Base-by-base conservation (phyloP, 2,329 filamentous ascomycete genomes). In the Ilyonectria destructans region DNA sequence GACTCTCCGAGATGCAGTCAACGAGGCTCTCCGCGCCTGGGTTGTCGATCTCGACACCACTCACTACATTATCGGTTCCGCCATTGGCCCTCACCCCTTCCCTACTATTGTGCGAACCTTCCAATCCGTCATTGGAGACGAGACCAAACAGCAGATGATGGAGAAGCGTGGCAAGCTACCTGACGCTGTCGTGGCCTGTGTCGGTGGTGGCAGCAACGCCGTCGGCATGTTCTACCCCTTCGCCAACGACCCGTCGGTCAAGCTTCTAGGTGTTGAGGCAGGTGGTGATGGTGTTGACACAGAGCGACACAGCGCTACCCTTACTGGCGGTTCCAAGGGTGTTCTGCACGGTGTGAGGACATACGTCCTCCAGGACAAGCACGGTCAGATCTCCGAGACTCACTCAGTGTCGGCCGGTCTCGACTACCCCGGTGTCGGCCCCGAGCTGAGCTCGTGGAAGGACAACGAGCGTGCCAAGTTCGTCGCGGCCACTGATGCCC, bases 191-290 rank as follows among this genome's bases (percentile, higher is more conserved):
- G 94, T 99, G 17, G 96, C 96, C 10, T 99, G 96, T 78, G 96
- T 99, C 13, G 96, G 96, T 63, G 96, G 96, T 74, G 96, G 96
- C 67, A 95, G 92, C 80, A 99, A 99, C 80, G 96, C 96, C 2
- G 92, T 93, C 4, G 96, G 96, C 84, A 99, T 98, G 95, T 99
- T 99, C 86, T 97, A 96, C 82, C 96, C 96, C 59, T 99, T 99
- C 84, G 88, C 92, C 70, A 90, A 94, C 48, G 96, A 99, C 77
- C 88, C 88, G 0, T 91, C 87, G 68, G 96, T 99, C 68, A 95
- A 95, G 83, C 88, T 98, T 4, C 86, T 98, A 13, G 96, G 96
- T 72, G 95, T 99, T 2, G 96, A 99, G 85, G 96, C 96, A 13
- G 96, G 94, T 45, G 96, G 96, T 69, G 96, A 98, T 76, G 96